Conservation (phyloP, 805 yeast genomes). For the Ogataea siamensis region DNA sequence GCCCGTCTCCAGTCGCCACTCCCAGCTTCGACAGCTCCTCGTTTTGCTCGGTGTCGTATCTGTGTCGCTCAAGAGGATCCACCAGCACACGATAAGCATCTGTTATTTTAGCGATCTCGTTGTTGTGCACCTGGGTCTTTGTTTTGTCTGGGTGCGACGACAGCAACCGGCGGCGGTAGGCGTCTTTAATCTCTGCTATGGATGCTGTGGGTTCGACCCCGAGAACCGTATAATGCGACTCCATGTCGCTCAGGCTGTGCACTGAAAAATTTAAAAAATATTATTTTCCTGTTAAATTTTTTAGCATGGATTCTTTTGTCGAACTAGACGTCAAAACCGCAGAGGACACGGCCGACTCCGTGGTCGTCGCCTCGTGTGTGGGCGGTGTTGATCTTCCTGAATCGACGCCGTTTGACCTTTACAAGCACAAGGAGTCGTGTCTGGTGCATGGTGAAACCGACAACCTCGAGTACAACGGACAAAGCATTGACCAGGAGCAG, state of each 20-base stretch:
- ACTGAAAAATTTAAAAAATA: conserved; percentile 10
- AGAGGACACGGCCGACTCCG: conserved; percentile 47
- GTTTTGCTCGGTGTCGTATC: conserved; percentile 53
- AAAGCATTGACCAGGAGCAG: conserved; percentile 36
- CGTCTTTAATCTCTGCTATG: conserved; percentile 47
- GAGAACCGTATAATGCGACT: conserved; percentile 56
- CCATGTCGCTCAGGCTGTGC: conserved; percentile 12
- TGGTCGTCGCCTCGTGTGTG: conserved; percentile 68
- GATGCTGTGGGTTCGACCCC: conserved; percentile 43
- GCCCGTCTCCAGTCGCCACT: conserved; percentile 58
- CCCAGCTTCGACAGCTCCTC: conserved; percentile 38
- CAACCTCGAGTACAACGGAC: conserved; percentile 71
- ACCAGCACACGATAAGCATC: conserved; percentile 62
- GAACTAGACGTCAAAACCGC: conserved; percentile 26
- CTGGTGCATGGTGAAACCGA: conserved; percentile 77
- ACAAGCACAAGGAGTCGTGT: conserved; percentile 46
- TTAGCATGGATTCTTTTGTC: conserved; percentile 33
- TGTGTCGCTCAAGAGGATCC: conserved; percentile 37
- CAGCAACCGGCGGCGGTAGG: conserved; percentile 63
- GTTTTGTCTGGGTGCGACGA: conserved; percentile 77
- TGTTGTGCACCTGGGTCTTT: neutral
- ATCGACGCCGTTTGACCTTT: conserved; percentile 60
- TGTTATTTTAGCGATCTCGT: conserved; percentile 41
- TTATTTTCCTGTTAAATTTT: conserved; percentile 3
- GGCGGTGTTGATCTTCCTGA: conserved; percentile 68